phyloP scores from a whole-genome alignment of 1,139 yeast species.

The Hemisphaericaspora xylanilytica region DNA sequence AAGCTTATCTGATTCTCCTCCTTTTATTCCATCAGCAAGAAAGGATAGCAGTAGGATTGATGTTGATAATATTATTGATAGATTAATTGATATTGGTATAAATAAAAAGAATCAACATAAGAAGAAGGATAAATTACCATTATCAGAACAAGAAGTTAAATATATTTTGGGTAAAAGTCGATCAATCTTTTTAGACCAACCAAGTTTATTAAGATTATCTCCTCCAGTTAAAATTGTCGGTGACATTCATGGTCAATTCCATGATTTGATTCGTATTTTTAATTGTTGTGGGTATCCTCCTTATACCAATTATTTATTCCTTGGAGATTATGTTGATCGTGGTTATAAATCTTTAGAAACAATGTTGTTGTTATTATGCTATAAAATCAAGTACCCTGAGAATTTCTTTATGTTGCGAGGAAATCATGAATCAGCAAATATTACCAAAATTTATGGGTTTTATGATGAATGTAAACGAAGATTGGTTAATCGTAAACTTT shows the following conservation, averaged over 20 bases:
- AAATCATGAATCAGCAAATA: conserved; percentile 81
- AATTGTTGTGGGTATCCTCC: conserved; percentile 82
- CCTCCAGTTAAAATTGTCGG: conserved; percentile 89
- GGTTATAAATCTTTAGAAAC: conserved; percentile 85
- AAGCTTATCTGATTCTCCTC: conserved; percentile 27
- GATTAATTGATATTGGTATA: conserved; percentile 47
- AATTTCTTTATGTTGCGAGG: conserved; percentile 82
- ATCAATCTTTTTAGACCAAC: conserved; percentile 71
- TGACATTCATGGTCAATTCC: conserved; percentile 83
- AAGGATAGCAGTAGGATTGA: conserved; percentile 35
- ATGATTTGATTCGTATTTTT: conserved; percentile 70
- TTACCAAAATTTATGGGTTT: conserved; percentile 82
- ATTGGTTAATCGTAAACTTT: conserved; percentile 53
- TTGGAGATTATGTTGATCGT: conserved; percentile 86
- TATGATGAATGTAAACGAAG: conserved; percentile 87
- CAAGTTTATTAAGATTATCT: conserved; percentile 69
- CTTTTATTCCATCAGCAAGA: conserved; percentile 19
- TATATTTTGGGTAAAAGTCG: conserved; percentile 66
- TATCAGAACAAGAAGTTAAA: conserved; percentile 56
- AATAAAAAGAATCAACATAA: conserved; percentile 23
- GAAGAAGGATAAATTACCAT: conserved; percentile 41
- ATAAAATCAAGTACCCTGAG: conserved; percentile 79
- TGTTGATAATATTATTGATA: conserved; percentile 55
- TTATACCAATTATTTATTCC: conserved; percentile 68
- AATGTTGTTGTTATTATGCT: conserved; percentile 64